Conservation (phyloP, 2,329 filamentous ascomycete species). For the Claviceps pusilla region DNA sequence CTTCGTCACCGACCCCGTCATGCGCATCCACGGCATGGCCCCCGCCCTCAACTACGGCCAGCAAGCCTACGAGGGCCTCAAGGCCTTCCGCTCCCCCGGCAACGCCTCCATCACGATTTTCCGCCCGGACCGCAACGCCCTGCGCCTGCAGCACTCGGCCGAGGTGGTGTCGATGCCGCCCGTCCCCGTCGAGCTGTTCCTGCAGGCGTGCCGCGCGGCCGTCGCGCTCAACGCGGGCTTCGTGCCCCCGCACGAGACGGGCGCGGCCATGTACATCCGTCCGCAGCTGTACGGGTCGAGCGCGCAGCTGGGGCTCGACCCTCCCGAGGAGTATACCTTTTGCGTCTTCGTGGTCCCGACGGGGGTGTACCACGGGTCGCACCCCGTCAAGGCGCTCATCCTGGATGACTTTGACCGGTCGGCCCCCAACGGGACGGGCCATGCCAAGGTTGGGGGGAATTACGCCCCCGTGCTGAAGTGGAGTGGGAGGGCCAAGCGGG, state of each 20-base stretch:
- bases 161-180: slow-evolving; percentile 69
- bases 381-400: slow-evolving; percentile 75
- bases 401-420: slow-evolving; percentile 88
- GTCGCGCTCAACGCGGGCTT: slow-evolving; percentile 80
- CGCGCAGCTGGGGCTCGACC: slow-evolving; percentile 71
- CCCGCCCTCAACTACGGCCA: slow-evolving; percentile 93
- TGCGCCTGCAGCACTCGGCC: slow-evolving; percentile 71
- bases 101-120: slow-evolving; percentile 66
- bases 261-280: slow-evolving; percentile 83
- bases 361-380: slow-evolving; percentile 82
- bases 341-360: slow-evolving; percentile 81
- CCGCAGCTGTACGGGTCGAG: slow-evolving; percentile 77
- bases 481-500: slow-evolving; percentile 63
- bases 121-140: slow-evolving; percentile 71
- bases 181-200: slow-evolving; percentile 62
- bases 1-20: slow-evolving; percentile 70
- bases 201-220: slow-evolving; percentile 61
- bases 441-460: slow-evolving; percentile 90
- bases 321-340: slow-evolving; percentile 87
- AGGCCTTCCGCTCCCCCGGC: slow-evolving; percentile 71
- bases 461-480: slow-evolving; percentile 84
- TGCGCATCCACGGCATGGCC: slow-evolving; percentile 87
- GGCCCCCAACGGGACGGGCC: slow-evolving; percentile 79
- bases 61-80: slow-evolving; percentile 96
- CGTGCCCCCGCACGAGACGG: slow-evolving; percentile 78